A percentile compares a stretch with the other conserved stretches of the same genome.
phyloP scores from a whole-genome alignment of 139 green algal genomes.

The Dunaliella sp. region DNA sequence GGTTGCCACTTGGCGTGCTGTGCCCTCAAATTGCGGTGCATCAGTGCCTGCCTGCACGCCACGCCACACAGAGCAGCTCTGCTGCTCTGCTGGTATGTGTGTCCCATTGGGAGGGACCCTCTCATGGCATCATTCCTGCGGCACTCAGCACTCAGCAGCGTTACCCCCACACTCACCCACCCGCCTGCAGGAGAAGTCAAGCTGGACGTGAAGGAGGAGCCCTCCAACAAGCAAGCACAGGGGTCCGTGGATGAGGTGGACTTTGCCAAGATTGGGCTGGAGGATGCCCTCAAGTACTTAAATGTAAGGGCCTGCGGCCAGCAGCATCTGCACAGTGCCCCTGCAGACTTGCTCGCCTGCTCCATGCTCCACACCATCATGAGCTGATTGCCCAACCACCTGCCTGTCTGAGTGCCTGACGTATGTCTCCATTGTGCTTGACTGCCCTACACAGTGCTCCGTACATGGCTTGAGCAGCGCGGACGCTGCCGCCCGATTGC shows the following conservation, averaged over 20 bases:
- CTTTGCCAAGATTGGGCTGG: slow-evolving; percentile 64
- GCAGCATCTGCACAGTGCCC: neutral
- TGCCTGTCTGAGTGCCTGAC: neutral
- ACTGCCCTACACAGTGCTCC: slow-evolving; percentile 20
- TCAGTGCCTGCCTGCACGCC: neutral
- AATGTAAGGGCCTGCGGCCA: slow-evolving; percentile 31
- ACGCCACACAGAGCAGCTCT: neutral
- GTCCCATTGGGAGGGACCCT: neutral
- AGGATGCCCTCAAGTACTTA: slow-evolving; percentile 52
- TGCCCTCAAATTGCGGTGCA: neutral
- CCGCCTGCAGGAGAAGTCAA: slow-evolving; percentile 20
- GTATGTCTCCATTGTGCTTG: neutral
- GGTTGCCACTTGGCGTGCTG: neutral
- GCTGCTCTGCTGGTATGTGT: neutral
- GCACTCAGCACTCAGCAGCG: neutral
- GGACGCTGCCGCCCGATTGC: slow-evolving; percentile 54
- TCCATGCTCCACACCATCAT: too few species aligned
- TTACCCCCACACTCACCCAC: too few species aligned
- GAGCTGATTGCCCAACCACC: neutral
- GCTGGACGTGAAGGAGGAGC: slow-evolving; percentile 31
- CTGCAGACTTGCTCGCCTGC: too few species aligned
- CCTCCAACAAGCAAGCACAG: neutral
- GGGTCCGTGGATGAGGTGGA: slow-evolving; percentile 60
- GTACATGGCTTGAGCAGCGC: slow-evolving; percentile 47
- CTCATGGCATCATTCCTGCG: neutral